Base-by-base conservation (phyloP, 2,329 filamentous ascomycete genomes). In the Monilinia laxa region DNA sequence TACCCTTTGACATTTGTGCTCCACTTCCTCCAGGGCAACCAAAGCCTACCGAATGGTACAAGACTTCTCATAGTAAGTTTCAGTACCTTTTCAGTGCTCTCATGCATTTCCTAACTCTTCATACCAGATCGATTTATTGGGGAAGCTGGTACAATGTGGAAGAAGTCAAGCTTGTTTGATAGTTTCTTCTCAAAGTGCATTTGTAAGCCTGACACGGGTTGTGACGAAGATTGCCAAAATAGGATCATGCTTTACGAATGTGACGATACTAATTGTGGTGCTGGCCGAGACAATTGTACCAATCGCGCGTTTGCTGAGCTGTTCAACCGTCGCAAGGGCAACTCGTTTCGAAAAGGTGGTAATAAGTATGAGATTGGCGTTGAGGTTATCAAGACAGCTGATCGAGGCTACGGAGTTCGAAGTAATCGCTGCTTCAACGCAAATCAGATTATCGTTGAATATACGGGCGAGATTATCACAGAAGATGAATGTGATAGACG, bases 201-300 rank as follows among this genome's bases (percentile, higher is more conserved):
- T 67, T 96, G 93, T 79, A 87, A 81, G 53, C 82, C 85, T 9
- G 90, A 93, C 64, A 87, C 89, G 64, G 93, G 92, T 47, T 98
- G 95, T 74, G 91, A 88, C 70, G 92, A 97, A 70, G 85, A 90
- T 73, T 99, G 95, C 79, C 91, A 97, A 76, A 99, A 99, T 77
- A 85, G 93, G 69, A 93, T 93, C 77, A 98, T 98, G 93, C 88
- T 96, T 66, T 98, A 97, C 77, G 95, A 99, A 80, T 99, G 95
- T 77, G 92, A 98, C 77, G 85, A 90, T 57, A 89, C 85, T 67
- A 99, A 97, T 77, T 99, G 95, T 81, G 90, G 88, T 67, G 81
- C 94, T 20, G 90, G 90, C 52, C 82, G 85, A n/a, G 84, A 87
- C 25, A 76, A 82, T 59, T 99, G 95, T 78, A 87, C 86, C 35